Conservation (phyloP, 2,329 filamentous ascomycete genomes). For the Ascochyta koolunga region DNA sequence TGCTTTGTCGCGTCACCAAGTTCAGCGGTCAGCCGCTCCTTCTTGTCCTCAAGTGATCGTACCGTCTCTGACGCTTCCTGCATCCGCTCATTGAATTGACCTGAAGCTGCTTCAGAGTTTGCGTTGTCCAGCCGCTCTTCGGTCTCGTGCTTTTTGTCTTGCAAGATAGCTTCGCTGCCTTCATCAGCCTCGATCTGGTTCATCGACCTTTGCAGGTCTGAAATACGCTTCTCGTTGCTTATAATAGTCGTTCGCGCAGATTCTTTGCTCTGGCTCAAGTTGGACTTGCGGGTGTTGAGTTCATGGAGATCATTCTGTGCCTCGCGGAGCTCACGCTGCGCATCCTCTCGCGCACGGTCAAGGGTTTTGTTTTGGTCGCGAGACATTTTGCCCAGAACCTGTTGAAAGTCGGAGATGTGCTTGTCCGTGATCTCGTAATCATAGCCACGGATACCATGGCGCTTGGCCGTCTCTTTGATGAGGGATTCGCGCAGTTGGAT, state of each 20-base stretch:
- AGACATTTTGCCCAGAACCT: slow-evolving; percentile 74
- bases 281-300: slow-evolving; percentile 75
- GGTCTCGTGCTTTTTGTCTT: slow-evolving; percentile 74
- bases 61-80: slow-evolving; percentile 69
- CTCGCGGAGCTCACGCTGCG: slow-evolving; percentile 73
- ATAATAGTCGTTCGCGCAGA: slow-evolving; percentile 74
- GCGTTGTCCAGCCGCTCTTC: slow-evolving; percentile 66
- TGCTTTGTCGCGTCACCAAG: slow-evolving; percentile 81
- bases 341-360: slow-evolving; percentile 75
- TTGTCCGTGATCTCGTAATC: slow-evolving; percentile 77
- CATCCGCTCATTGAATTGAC: slow-evolving; percentile 74
- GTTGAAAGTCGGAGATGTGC: slow-evolving; percentile 77
- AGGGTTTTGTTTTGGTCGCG: slow-evolving; percentile 80
- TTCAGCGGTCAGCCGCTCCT: slow-evolving; percentile 75
- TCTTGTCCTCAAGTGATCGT: slow-evolving; percentile 72
- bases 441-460: slow-evolving; percentile 82
- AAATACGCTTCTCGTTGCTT: slow-evolving; percentile 73
- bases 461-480: slow-evolving; percentile 77
- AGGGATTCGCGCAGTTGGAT: slow-evolving; percentile 72
- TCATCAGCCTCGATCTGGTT: slow-evolving; percentile 83
- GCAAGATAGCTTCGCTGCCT: slow-evolving; percentile 77
- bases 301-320: slow-evolving; percentile 75
- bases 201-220: slow-evolving; percentile 69
- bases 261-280: slow-evolving; percentile 74
- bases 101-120: slow-evolving; percentile 66